A percentile compares a stretch with the other conserved stretches of the same genome.
These are phyloP conservation scores for Zygnema cylindricum DNA, from an alignment of 139 green algal genomes.

Conservation along the genomic window DNA sequence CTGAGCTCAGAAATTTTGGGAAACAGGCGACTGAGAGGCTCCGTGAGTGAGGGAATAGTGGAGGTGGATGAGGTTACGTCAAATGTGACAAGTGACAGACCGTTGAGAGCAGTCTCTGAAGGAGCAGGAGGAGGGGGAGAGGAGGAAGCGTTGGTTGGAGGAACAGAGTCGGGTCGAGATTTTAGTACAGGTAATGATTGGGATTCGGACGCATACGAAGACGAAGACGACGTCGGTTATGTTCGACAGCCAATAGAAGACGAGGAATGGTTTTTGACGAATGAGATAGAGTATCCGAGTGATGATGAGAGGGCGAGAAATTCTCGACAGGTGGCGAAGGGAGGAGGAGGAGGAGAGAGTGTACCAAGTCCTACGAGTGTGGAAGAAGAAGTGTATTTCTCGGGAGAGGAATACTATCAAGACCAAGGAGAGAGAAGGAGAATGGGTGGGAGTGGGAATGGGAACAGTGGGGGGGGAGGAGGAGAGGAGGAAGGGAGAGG, in stretches of 20 bases:
- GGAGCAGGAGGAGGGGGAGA: too few species aligned
- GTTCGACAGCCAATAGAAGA: constrained; percentile 36
- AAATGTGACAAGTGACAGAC: not conserved
- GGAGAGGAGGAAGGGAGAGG: not conserved
- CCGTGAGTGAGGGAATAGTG: constrained; percentile 1
- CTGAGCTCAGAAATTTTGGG: not conserved
- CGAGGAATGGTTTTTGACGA: constrained; percentile 42
- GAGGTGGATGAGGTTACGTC: not conserved
- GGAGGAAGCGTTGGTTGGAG: not conserved
- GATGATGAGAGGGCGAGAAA: constrained; percentile 39
- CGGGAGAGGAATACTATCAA: constrained; percentile 50
- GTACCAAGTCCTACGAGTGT: not conserved
- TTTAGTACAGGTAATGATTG: not conserved
- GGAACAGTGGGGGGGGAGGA: not conserved
- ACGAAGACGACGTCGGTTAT: constrained; percentile 59
- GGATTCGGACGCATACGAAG: constrained; percentile 47
- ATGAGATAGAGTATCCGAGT: constrained; percentile 44
- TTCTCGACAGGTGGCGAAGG: not conserved
- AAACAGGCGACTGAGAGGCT: not conserved
- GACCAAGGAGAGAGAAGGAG: constrained; percentile 8
- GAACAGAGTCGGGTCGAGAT: not conserved
- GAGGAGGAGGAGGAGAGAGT: constrained; percentile 17
- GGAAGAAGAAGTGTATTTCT: constrained; percentile 47
- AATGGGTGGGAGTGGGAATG: not conserved
- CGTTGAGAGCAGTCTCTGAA: not conserved